Conservation (phyloP, 2,329 filamentous ascomycete species). For the Anisogramma anomala region DNA sequence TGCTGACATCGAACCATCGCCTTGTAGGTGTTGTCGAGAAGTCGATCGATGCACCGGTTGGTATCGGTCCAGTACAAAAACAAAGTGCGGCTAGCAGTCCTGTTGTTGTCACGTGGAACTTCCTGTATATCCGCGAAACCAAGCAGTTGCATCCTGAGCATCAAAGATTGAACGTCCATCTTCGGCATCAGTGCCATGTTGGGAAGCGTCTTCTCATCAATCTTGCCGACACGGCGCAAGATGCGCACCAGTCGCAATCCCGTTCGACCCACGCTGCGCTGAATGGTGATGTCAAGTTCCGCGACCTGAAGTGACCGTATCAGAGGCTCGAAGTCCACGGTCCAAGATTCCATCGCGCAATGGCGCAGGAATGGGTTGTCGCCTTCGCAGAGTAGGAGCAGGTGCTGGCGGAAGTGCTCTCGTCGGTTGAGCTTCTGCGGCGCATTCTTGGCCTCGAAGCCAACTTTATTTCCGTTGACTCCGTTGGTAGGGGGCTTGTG, state of each 20-base stretch:
- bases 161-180: conserved; percentile 70
- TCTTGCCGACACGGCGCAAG: conserved; percentile 72
- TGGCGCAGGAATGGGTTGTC: conserved; percentile 57
- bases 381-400: conserved; percentile 61
- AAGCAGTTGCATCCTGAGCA: conserved; percentile 74
- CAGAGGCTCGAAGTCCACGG: conserved; percentile 68
- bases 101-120: conserved; percentile 76
- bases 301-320: conserved; percentile 58
- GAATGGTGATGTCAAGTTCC: conserved; percentile 73
- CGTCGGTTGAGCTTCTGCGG: conserved; percentile 35
- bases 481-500: conserved; percentile 18
- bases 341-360: conserved; percentile 65
- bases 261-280: conserved; percentile 61
- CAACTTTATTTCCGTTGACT: conserved; percentile 30
- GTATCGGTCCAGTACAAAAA: conserved; percentile 89
- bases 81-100: conserved; percentile 70
- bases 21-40: conserved; percentile 79
- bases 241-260: conserved; percentile 79
- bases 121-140: conserved; percentile 89
- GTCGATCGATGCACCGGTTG: conserved; percentile 54
- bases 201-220: conserved; percentile 87
- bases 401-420: conserved; percentile 56
- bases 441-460: conserved; percentile 36
- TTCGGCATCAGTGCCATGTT: conserved; percentile 73
- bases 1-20: conserved; percentile 78